A percentile compares a stretch with the other conserved stretches of the same genome.
phyloP scores from a whole-genome alignment of 1,139 yeast species.

The Debaryomyces subglobosus region DNA sequence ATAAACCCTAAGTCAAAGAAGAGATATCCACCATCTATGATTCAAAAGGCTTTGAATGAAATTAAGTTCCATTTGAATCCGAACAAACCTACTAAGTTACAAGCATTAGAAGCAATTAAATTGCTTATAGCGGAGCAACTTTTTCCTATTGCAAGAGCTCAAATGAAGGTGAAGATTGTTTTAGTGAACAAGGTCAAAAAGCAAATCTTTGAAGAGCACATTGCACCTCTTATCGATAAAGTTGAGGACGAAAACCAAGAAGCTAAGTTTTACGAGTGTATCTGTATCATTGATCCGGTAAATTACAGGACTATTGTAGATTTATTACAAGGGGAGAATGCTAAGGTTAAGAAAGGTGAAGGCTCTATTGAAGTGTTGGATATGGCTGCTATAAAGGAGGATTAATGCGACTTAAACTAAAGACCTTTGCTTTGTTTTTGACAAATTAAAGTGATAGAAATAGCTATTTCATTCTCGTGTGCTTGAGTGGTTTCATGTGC shows the following conservation, averaged over 20 bases:
- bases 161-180: slow-evolving; percentile 78
- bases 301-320: slow-evolving; percentile 73
- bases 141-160: slow-evolving; percentile 92
- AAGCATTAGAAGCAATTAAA: slow-evolving; percentile 91
- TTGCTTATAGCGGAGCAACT: slow-evolving; percentile 74
- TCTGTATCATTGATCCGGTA: slow-evolving; percentile 87
- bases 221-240: slow-evolving; percentile 54
- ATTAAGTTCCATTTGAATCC: slow-evolving; percentile 79
- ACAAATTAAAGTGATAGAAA: background rate
- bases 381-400: slow-evolving; percentile 81
- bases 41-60: slow-evolving; percentile 82
- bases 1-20: slow-evolving; percentile 88
- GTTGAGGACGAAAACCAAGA: slow-evolving; percentile 54
- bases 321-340: slow-evolving; percentile 54
- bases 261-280: slow-evolving; percentile 57
- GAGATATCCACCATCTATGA: slow-evolving; percentile 92
- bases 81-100: slow-evolving; percentile 80
- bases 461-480: background rate
- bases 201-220: slow-evolving; percentile 46
- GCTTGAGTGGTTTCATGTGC: background rate
- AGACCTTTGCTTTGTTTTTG: background rate
- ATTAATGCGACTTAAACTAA: slow-evolving; percentile 2
- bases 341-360: slow-evolving; percentile 53
- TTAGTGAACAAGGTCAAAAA: slow-evolving; percentile 55
- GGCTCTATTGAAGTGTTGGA: slow-evolving; percentile 85